Percentiles rank a stretch among this genome's conserved stretches.
Conservation (phyloP, 768 basidiomycete species). For the Macrolepiota albuminosa region DNA sequence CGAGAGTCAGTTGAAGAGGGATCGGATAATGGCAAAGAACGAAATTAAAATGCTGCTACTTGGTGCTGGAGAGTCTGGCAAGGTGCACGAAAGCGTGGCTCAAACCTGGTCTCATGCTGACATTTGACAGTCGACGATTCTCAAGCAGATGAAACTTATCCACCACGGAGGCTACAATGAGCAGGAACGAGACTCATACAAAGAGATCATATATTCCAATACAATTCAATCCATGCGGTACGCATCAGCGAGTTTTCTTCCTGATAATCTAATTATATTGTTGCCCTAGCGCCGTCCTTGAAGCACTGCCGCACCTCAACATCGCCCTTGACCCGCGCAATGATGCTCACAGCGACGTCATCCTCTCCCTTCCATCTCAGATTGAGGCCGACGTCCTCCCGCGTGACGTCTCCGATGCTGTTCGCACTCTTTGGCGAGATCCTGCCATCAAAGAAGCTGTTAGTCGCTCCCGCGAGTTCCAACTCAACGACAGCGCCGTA, state of each 20-base stretch:
- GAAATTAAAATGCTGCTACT: constrained; percentile 96
- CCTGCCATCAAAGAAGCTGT: constrained; percentile 79
- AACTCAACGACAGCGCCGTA: constrained; percentile 92
- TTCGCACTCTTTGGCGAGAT: constrained; percentile 78
- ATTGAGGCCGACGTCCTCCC: constrained; percentile 77
- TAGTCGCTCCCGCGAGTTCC: constrained; percentile 84
- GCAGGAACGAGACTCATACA: constrained; percentile 63
- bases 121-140: not conserved
- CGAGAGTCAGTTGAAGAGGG: constrained; percentile 85
- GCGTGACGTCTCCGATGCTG: constrained; percentile 69
- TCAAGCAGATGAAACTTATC: constrained; percentile 3
- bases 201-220: constrained; percentile 88
- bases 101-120: not conserved
- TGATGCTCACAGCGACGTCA: constrained; percentile 56
- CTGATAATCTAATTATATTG: not conserved
- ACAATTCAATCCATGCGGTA: constrained; percentile 90
- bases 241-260: constrained; percentile 13
- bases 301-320: constrained; percentile 85
- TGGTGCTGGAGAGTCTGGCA: constrained; percentile 96
- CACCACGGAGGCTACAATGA: not conserved
- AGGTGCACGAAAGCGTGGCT: constrained; percentile 43
- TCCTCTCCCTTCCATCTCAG: constrained; percentile 71
- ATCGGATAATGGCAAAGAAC: constrained; percentile 84
- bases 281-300: constrained; percentile 39
- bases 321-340: constrained; percentile 67